These are phyloP conservation scores for Pseudognaphalium luteoalbum DNA, from an alignment of 129 eudicot species.

Conservation along the genomic window DNA sequence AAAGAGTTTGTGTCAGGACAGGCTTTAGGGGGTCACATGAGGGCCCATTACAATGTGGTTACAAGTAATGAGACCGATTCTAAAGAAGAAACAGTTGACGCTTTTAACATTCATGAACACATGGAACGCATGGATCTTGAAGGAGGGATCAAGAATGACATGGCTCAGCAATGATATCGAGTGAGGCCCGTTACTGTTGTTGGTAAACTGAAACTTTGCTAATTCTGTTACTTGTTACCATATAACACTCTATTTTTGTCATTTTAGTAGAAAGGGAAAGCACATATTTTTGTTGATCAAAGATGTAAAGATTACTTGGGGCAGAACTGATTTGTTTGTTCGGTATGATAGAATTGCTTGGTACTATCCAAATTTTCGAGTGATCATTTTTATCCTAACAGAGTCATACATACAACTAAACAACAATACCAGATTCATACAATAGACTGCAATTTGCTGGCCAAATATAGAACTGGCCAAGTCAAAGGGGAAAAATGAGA, in stretches of 20 bases:
- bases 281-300: background rate
- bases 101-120: background rate
- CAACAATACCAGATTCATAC: no score
- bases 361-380: background rate
- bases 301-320: slow-evolving; percentile 12
- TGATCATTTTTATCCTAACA: background rate
- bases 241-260: background rate
- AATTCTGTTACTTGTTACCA: background rate
- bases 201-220: slow-evolving; percentile 6
- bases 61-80: background rate
- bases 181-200: slow-evolving; percentile 27
- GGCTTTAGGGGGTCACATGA: slow-evolving; percentile 64
- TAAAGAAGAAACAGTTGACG: background rate
- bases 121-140: slow-evolving; percentile 32
- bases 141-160: slow-evolving; percentile 28
- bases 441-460: no score
- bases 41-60: slow-evolving; percentile 41
- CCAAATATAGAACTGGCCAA: no score
- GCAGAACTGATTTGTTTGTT: background rate
- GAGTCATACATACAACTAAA: background rate
- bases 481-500: no score
- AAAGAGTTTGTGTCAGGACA: slow-evolving; percentile 58
- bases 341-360: background rate
- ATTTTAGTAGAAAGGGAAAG: background rate
- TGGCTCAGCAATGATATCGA: slow-evolving; percentile 32